Percentiles rank a stretch among this genome's conserved stretches.
These are phyloP conservation scores for Pisolithus microcarpus DNA, from an alignment of 768 basidiomycete genomes.

Conservation along the genomic window DNA sequence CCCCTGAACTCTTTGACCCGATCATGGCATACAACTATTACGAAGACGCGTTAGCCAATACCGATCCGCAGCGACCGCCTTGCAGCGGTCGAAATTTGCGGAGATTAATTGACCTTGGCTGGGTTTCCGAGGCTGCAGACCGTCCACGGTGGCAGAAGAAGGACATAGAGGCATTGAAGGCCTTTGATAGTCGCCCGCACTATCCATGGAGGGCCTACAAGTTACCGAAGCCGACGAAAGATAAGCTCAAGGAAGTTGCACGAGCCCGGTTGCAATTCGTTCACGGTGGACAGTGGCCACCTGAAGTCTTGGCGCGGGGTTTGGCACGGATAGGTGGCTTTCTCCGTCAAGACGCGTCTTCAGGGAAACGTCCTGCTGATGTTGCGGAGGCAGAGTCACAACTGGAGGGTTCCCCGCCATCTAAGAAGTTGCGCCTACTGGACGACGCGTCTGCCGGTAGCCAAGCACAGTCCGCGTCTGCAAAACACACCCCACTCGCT, in stretches of 20 bases:
- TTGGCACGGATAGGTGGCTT: conserved; percentile 12
- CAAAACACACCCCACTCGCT: conserved; percentile 10
- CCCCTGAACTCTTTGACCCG: conserved; percentile 26
- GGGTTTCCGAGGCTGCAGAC: conserved; percentile 19
- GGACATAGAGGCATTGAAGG: conserved; percentile 21
- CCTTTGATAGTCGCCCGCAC: conserved; percentile 16
- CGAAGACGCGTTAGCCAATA: conserved; percentile 18
- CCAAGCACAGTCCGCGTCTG: conserved; percentile 3
- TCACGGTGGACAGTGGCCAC: conserved; percentile 24
- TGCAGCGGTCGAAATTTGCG: conserved; percentile 22
- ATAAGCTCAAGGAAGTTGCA: conserved; percentile 20
- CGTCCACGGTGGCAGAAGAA: conserved; percentile 17
- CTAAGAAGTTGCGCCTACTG: conserved; percentile 23
- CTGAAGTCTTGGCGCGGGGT: conserved; percentile 18
- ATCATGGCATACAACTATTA: conserved; percentile 26
- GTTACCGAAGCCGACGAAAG: conserved; percentile 19
- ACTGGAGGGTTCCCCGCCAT: conserved; percentile 11
- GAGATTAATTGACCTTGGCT: conserved; percentile 23
- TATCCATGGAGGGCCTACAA: conserved; percentile 24
- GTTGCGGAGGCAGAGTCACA: conserved; percentile 8
- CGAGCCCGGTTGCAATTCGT: conserved; percentile 24
- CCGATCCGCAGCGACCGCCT: conserved; percentile 10
- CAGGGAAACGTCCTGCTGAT: conserved; percentile 20
- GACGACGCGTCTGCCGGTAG: neutral
- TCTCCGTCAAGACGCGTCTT: conserved; percentile 9